These are phyloP conservation scores for Pseudonitzschia multistriata DNA, from an alignment of 108 stramenopile species.

Conservation along the genomic window DNA sequence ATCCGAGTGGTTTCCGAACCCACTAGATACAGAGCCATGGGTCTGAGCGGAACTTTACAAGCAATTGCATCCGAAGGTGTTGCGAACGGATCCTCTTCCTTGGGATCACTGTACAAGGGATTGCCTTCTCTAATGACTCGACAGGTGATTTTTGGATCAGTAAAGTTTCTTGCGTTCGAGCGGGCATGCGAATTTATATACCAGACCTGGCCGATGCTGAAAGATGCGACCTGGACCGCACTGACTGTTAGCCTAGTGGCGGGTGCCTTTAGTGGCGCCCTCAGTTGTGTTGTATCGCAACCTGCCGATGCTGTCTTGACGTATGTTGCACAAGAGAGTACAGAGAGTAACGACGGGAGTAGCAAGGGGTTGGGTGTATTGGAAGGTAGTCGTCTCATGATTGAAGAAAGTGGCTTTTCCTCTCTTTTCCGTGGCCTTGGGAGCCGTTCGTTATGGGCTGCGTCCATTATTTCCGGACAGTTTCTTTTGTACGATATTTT, in stretches of 20 bases:
- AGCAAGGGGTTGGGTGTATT: slow-evolving; percentile 42
- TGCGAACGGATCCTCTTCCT: slow-evolving; percentile 33
- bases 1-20: slow-evolving; percentile 91
- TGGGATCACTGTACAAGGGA: slow-evolving; percentile 80
- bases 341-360: slow-evolving; percentile 13
- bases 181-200: slow-evolving; percentile 77
- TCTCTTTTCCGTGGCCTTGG: slow-evolving; percentile 87
- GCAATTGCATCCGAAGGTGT: slow-evolving; percentile 65
- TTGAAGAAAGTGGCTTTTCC: slow-evolving; percentile 60
- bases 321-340: slow-evolving; percentile 64
- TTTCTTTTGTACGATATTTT: slow-evolving; percentile 93
- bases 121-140: slow-evolving; percentile 87
- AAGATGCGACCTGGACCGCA: slow-evolving; percentile 65
- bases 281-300: slow-evolving; percentile 86
- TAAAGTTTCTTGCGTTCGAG: slow-evolving; percentile 94
- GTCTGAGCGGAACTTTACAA: slow-evolving; percentile 64
- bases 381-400: slow-evolving; percentile 66
- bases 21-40: slow-evolving; percentile 49
- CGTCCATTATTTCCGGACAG: slow-evolving; percentile 88
- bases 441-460: slow-evolving; percentile 91
- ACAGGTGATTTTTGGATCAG: slow-evolving; percentile 92
- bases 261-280: slow-evolving; percentile 82
- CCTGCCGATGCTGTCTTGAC: slow-evolving; percentile 88
- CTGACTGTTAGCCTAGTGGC: slow-evolving; percentile 81
- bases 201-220: slow-evolving; percentile 47